Conservation (phyloP, 768 basidiomycete genomes). For the Boletus rufocinnamomeus region DNA sequence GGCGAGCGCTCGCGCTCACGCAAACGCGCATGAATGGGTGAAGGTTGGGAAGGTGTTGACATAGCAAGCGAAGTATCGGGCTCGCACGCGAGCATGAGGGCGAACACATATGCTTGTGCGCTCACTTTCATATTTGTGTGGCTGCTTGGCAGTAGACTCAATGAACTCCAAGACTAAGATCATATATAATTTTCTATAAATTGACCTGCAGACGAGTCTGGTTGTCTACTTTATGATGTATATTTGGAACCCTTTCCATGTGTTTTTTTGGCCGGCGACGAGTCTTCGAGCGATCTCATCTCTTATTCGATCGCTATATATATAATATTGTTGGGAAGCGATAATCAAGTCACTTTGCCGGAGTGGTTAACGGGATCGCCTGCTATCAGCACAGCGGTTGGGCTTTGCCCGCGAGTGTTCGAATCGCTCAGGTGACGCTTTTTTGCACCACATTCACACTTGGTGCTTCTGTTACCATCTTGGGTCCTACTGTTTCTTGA, state of each 20-base stretch:
- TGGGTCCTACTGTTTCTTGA: no score
- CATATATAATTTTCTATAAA: neutral
- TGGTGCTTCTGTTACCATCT: neutral
- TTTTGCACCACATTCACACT: constrained; percentile 27
- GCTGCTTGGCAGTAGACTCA: no score
- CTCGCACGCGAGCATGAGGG: neutral
- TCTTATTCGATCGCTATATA: neutral
- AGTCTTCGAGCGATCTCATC: neutral
- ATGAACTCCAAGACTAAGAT: neutral
- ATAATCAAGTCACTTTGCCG: constrained; percentile 74
- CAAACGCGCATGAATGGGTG: neutral
- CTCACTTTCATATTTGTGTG: no score
- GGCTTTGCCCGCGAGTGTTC: constrained; percentile 64
- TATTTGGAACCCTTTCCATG: neutral
- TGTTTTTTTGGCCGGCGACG: neutral
- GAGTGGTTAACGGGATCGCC: constrained; percentile 92
- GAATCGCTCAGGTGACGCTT: constrained; percentile 62
- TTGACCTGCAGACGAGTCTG: neutral
- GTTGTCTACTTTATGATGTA: neutral
- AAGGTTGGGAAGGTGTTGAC: neutral
- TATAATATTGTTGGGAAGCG: no score
- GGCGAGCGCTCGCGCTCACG: no score
- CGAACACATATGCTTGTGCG: no score
- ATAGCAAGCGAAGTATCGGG: neutral
- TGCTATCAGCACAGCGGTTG: constrained; percentile 62